phyloP scores from a whole-genome alignment of 768 basidiomycete species.

The Termitomyces sp. region DNA sequence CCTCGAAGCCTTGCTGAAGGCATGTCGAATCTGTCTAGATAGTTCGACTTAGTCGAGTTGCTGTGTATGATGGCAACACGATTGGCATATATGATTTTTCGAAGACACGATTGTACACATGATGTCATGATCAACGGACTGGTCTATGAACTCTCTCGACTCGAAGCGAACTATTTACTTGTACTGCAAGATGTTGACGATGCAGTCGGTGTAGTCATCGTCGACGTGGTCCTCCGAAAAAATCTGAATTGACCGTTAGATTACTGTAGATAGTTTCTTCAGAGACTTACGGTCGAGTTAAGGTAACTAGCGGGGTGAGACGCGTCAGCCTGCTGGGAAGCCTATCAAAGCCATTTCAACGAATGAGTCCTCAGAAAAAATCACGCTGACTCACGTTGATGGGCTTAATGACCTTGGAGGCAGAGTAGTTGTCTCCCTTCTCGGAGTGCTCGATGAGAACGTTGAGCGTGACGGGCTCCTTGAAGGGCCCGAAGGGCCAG shows the following conservation, averaged over 20 bases:
- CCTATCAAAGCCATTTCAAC: neutral
- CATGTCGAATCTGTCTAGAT: slow-evolving; percentile 25
- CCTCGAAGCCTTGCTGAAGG: slow-evolving; percentile 78
- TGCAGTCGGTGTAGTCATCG: slow-evolving; percentile 14
- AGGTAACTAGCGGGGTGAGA: neutral
- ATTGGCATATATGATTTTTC: neutral
- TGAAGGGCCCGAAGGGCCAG: slow-evolving; percentile 15
- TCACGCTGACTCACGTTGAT: slow-evolving; percentile 1
- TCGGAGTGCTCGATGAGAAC: slow-evolving; percentile 5
- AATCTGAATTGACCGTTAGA: slow-evolving; percentile 2
- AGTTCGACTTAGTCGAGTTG: neutral
- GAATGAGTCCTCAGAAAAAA: neutral
- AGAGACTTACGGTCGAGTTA: slow-evolving; percentile 11
- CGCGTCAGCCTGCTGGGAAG: slow-evolving; percentile 1
- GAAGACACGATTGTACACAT: neutral
- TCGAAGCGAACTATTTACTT: slow-evolving; percentile 1
- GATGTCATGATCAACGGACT: neutral
- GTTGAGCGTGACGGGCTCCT: neutral
- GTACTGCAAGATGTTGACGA: slow-evolving; percentile 14
- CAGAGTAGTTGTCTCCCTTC: neutral
- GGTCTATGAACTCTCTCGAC: neutral
- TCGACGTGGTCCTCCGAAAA: slow-evolving; percentile 13
- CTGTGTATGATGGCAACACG: neutral
- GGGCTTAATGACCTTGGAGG: slow-evolving; percentile 8
- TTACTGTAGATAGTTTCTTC: too few species aligned